Evolutionary conservation across 306 rosid genomes (phyloP), one percentile per base, ranked within the genome.

Genomic region (Dalbergia cultrata): DNA sequence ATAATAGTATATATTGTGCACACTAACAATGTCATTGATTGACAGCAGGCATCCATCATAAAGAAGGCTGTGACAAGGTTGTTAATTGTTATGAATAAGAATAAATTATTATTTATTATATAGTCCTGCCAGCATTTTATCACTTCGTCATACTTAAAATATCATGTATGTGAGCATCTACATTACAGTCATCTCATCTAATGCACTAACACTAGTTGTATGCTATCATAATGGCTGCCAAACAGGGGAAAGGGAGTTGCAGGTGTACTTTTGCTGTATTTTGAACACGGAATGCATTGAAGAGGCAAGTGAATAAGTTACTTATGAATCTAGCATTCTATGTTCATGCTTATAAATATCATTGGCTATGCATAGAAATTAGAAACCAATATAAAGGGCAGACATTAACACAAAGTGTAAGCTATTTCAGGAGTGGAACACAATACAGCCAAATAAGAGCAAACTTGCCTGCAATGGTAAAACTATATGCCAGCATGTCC

Each of bases 381-480:
- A 62, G 49, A 81, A 81, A 79, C 19, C 69, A 18, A 75, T 73
- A 61, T 62, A 78, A 72, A 35, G 22, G 44, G 65, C 57, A 65
- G 52, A 33, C 41, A 21, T 26, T 71, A 61, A 53, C 56, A 56
- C 60, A 60, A 11, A 64, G 52, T 56, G 73, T 49, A 59, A 18
- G 34, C 79, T 62, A 78, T 75, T 74, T 81, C 57, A n/a, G 62
- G 26, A 68, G 74, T 54, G 64, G 58, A 67, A 64, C 50, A 64
- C 4, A 60, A 52, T 37, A 53, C 34, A 73, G 43, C 54, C 77
- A 70, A 74, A 78, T 67, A 41, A 58, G 66, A 79, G 73, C 18
- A 86, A 88, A 82, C 97, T 87, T 85, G 85, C 99, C 99, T 96
- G 99, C 79, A 96, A 76, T 8, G 99, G 99, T 45, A 96, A 84